These are phyloP conservation scores for Cucurbita pepo DNA, from an alignment of 306 rosid species.

Conservation along the genomic window DNA sequence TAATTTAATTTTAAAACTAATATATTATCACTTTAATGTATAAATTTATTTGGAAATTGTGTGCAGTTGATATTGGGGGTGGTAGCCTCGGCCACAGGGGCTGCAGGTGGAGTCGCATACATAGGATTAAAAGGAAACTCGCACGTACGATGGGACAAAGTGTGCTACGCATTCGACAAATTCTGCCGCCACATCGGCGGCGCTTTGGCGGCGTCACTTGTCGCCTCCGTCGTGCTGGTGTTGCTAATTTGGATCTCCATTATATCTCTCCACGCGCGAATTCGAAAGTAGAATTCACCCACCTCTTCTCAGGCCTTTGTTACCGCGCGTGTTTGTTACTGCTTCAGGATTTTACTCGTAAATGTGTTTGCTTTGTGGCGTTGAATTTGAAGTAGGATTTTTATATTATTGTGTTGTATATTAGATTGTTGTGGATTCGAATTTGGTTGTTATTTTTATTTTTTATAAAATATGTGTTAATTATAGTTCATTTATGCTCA, in stretches of 20 bases:
- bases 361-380: background rate
- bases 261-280: conserved; percentile 24
- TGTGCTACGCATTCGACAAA: conserved; percentile 44
- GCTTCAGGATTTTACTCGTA: background rate
- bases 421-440: background rate
- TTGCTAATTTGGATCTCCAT: conserved; percentile 60
- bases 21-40: no score
- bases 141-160: conserved; percentile 42
- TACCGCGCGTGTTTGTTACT: background rate
- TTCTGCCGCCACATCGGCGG: conserved; percentile 45
- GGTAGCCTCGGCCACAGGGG: conserved; percentile 62
- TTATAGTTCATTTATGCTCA: no score
- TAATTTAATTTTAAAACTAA: no score
- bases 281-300: conserved; percentile 33
- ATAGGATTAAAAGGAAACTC: conserved; percentile 57
- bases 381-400: background rate
- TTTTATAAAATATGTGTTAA: no score
- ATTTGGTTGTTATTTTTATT: background rate
- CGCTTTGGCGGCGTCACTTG: conserved; percentile 36
- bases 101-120: conserved; percentile 60
- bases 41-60: no score
- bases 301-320: background rate
- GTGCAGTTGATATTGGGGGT: conserved; percentile 25
- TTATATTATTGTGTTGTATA: background rate
- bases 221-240: conserved; percentile 37